Base-by-base conservation (phyloP, 2,329 filamentous ascomycete genomes). In the Herpotrichia juniperi region DNA sequence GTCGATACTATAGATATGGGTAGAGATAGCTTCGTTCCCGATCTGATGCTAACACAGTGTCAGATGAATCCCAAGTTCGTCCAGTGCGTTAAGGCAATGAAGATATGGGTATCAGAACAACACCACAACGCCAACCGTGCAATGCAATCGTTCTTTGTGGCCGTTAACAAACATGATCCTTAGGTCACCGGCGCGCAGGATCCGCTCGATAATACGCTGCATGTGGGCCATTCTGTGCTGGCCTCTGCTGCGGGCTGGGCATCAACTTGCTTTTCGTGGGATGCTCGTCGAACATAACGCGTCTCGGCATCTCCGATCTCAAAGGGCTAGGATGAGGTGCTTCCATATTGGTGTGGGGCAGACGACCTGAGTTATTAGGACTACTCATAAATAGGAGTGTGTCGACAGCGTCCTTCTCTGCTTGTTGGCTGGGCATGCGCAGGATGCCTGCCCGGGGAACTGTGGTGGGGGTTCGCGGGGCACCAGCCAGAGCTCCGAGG, bases 331-430 rank as follows among this genome's bases (percentile, higher is more conserved):
- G 70, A 5, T 58, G 53, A 3, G 56, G 46, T 16, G 61, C 61
- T 16, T 63, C 57, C 25, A 62, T 61, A 26, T 53, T 66, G n/a
- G 48, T 56, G 6, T 68, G 61, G 25, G 70, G 57, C 6, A 69
- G 55, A 21, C 66, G 61, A 37, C 64, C 57, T 1, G 87, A 88
- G 70, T 90, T 89, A 14, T 87, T 87, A 0, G 89, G 89, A 56
- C 87, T 90, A 64, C 89, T 91, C 85, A 94, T 89, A 66, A 93
- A 92, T 22, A 93, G 78, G 21, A 94, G 75, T 0, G 89, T 88
- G 67, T 93, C 90, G 42, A 93, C 86, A 5, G 90, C 90, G 63
- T 93, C 90, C 65, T 92, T 89, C 67, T 94, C 90, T 46, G 78
- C 79, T 55, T 89, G 83, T 57, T 90, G 87, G 50, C 87, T 87